Percentiles rank a stretch among this genome's conserved stretches.
These are phyloP conservation scores for Oryza glaberrima DNA, from an alignment of 176 grass and related monocot genomes.

Conservation along the genomic window DNA sequence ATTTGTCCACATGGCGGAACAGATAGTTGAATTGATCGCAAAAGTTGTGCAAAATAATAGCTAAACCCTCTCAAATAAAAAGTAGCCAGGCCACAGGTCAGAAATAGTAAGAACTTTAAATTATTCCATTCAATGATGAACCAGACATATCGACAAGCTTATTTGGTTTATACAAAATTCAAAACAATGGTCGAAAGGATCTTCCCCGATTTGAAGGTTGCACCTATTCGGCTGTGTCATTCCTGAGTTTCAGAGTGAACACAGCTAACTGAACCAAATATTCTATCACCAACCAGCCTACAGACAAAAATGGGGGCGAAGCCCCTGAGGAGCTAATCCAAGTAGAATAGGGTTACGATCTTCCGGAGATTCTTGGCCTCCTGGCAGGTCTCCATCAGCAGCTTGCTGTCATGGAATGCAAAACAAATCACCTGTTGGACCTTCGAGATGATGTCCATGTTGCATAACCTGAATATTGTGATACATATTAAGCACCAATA, in stretches of 20 bases:
- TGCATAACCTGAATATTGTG: conserved; percentile 81
- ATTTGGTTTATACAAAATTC: conserved; percentile 54
- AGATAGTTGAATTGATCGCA: not conserved
- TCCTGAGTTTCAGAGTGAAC: conserved; percentile 22
- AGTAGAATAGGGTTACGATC: conserved; percentile 98
- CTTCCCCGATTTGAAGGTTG: conserved; percentile 27
- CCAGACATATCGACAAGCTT: conserved; percentile 50
- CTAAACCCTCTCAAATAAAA: no score
- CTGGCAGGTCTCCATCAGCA: conserved; percentile 96
- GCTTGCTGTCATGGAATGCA: conserved; percentile 93
- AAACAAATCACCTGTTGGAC: conserved; percentile 97
- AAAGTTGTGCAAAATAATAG: not conserved
- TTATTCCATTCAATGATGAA: conserved; percentile 30
- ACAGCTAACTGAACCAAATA: conserved; percentile 39
- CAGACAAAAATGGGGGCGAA: conserved; percentile 42
- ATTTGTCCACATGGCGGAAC: no score
- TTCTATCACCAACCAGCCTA: conserved; percentile 39
- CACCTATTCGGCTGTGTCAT: conserved; percentile 23
- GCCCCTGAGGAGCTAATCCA: conserved; percentile 63
- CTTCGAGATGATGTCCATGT: conserved; percentile 98
- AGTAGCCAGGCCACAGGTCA: not conserved
- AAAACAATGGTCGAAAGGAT: conserved; percentile 54
- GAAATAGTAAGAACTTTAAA: not conserved
- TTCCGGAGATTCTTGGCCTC: conserved; percentile 96
- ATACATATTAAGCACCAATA: not conserved